phyloP scores from a whole-genome alignment of 768 basidiomycete genomes.

The Suillus subaureus region DNA sequence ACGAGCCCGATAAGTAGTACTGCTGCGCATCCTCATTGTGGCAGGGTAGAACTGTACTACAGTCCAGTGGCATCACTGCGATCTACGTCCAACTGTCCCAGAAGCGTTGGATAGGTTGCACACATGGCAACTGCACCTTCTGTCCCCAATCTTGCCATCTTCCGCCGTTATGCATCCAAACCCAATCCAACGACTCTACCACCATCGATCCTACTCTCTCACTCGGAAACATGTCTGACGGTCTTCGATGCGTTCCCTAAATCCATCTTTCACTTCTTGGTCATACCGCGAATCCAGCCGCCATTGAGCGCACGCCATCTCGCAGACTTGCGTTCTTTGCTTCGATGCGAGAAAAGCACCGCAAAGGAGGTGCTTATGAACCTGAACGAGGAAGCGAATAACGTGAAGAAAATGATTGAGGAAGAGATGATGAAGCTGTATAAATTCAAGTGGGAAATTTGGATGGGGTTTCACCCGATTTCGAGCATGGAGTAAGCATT shows the following conservation, averaged over 20 bases:
- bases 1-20: not conserved
- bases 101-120: not conserved
- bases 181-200: constrained; percentile 58
- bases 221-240: constrained; percentile 58
- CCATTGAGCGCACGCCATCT: constrained; percentile 43
- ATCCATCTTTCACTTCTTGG: constrained; percentile 84
- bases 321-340: constrained; percentile 54
- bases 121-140: not conserved
- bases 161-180: constrained; percentile 61
- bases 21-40: not conserved
- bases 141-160: constrained; percentile 47
- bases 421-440: constrained; percentile 77
- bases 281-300: constrained; percentile 62
- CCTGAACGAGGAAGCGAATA: constrained; percentile 59
- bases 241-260: constrained; percentile 81
- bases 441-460: constrained; percentile 76
- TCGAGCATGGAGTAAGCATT: constrained; percentile 82
- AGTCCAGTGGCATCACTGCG: not conserved
- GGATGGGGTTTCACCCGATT: constrained; percentile 82
- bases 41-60: not conserved
- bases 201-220: constrained; percentile 59
- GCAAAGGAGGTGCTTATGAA: constrained; percentile 56
- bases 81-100: not conserved
- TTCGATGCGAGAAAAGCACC: constrained; percentile 52
- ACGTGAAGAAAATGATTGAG: constrained; percentile 61